Base-by-base conservation (phyloP, 1,139 yeast species). In the Pichia sp. region DNA sequence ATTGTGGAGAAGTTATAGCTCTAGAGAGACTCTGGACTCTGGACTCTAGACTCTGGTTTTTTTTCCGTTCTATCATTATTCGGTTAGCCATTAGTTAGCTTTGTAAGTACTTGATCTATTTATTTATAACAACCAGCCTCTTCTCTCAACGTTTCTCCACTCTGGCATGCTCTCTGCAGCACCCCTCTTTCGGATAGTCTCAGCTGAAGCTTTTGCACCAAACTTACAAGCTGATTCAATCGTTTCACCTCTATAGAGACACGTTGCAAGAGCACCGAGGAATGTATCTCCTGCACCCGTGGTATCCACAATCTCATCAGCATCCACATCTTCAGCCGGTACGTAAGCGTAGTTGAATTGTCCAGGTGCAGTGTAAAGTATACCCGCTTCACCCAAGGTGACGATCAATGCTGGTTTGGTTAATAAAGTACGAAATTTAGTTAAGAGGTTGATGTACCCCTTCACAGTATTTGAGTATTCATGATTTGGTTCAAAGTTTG, bases 251-350 rank as follows among this genome's bases (percentile, higher is more conserved):
- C 58, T 56, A 20, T 77, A 72, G 43, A 77, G 60, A 53, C 74
- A 67, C 59, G 77, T 70, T 0, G 83, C 72, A 4, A 87, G 62
- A 0, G 82, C 95, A 3, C 96, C 97, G 37, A 91, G 69, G 55
- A 88, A 91, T 0, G 97, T 88, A 54, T 91, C 98, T 7, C 98
- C 98, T 2, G 98, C 97, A 1, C 96, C 95, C 0, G 97, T 88
- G 1, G 96, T 87, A 56, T 88, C 96, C 13, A 85, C 73, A 0
- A 87, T 84, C 29, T 41, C 44, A 32, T 53, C 50, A 32, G 35
- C 40, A n/a, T n/a, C n/a, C 35, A 76, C 66, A 42, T 60, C 49
- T 48, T 60, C 41, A 22, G 78, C 62, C 1, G 69, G 62, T 9
- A 63, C 50, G 38, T 58, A 62, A 1, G 52, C 50, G 6, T 53